Percentiles rank a stretch among this genome's conserved stretches.
phyloP scores from a whole-genome alignment of 805 yeast genomes.

The Cyberlindnera suaveolens region DNA sequence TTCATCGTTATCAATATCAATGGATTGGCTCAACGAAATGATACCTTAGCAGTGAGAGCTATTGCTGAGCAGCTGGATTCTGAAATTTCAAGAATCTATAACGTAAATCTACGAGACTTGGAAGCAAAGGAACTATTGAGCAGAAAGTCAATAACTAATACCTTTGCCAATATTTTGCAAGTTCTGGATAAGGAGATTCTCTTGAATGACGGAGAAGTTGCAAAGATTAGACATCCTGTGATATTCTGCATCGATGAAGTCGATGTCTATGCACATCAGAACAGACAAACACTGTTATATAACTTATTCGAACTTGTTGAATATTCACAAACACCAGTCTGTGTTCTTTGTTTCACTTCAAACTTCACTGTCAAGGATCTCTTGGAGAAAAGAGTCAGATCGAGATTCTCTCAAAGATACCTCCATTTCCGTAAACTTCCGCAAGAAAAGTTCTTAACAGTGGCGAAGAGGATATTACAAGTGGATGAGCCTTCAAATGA shows the following conservation, averaged over 20 bases:
- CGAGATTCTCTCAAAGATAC: slow-evolving; percentile 80
- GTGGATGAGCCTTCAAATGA: slow-evolving; percentile 25
- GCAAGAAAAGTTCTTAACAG: slow-evolving; percentile 41
- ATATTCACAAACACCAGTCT: slow-evolving; percentile 58
- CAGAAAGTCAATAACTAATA: slow-evolving; percentile 49
- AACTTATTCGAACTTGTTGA: slow-evolving; percentile 86
- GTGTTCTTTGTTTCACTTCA: slow-evolving; percentile 76
- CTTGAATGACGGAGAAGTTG: slow-evolving; percentile 3
- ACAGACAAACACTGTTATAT: slow-evolving; percentile 79
- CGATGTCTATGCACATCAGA: slow-evolving; percentile 65
- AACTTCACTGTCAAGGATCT: slow-evolving; percentile 71
- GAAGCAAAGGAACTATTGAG: slow-evolving; percentile 33
- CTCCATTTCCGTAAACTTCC: slow-evolving; percentile 48
- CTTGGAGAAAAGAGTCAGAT: slow-evolving; percentile 85
- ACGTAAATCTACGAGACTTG: slow-evolving; percentile 18
- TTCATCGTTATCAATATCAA: slow-evolving; percentile 60
- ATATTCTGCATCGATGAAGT: slow-evolving; percentile 81
- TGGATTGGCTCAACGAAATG: slow-evolving; percentile 71
- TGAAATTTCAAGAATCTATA: slow-evolving; percentile 29
- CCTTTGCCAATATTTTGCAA: slow-evolving; percentile 52
- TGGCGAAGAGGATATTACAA: slow-evolving; percentile 37
- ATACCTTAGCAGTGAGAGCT: slow-evolving; percentile 72
- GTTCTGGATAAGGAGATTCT: slow-evolving; percentile 38
- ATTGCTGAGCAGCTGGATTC: slow-evolving; percentile 78
- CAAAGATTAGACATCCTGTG: slow-evolving; percentile 38